phyloP scores from a whole-genome alignment of 352 stramenopile species.

The Pelagophyceae sp. region DNA sequence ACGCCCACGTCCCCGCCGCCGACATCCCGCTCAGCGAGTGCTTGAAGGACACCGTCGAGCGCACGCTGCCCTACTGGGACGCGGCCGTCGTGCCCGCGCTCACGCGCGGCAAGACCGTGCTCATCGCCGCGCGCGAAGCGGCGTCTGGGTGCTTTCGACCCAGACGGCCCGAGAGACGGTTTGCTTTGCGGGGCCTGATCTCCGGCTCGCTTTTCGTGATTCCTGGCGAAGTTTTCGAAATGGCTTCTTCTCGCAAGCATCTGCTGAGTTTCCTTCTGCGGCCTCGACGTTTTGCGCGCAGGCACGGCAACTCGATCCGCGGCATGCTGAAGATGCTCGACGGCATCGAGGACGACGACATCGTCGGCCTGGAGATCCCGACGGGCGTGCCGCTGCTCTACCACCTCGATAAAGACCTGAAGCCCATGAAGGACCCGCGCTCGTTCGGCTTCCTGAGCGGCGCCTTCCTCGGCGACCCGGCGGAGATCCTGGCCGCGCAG shows the following conservation, averaged over 20 bases:
- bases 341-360: conserved; percentile 81
- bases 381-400: conserved; percentile 89
- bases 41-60: conserved; percentile 59
- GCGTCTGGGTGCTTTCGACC: too few relatives aligned
- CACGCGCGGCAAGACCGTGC: conserved; percentile 66
- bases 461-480: conserved; percentile 65
- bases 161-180: too few relatives aligned
- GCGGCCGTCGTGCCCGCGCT: conserved; percentile 69
- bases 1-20: conserved; percentile 41
- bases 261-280: too few relatives aligned
- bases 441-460: conserved; percentile 52
- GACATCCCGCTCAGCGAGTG: conserved; percentile 40
- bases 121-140: too few relatives aligned
- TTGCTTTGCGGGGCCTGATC: too few relatives aligned
- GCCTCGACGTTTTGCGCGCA: too few relatives aligned
- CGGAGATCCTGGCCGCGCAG: conserved; percentile 75
- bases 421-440: conserved; percentile 68
- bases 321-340: conserved; percentile 91
- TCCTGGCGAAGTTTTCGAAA: too few relatives aligned
- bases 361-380: conserved; percentile 88
- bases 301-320: conserved; percentile 89
- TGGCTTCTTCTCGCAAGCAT: too few relatives aligned
- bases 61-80: conserved; percentile 79
- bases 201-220: too few relatives aligned
- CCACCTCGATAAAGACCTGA: conserved; percentile 84